These are phyloP conservation scores for Herpetomonas muscarum DNA, from an alignment of 208 protist species.

Conservation along the genomic window DNA sequence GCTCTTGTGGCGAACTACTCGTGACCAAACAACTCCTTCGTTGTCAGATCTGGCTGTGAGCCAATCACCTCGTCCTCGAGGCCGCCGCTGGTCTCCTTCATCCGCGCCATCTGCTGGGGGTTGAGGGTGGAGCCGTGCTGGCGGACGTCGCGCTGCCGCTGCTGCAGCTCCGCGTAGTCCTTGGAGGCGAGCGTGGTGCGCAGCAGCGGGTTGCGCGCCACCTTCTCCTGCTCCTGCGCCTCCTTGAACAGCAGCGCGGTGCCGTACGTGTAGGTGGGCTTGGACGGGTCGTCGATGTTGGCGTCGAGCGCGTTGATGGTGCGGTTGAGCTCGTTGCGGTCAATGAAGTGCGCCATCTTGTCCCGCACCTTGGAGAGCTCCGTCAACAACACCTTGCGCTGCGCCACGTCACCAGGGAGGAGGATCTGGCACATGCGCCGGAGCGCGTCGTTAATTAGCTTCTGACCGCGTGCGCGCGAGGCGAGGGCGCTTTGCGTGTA, in stretches of 20 bases:
- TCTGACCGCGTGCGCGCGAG: conserved; percentile 55
- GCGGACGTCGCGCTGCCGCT: conserved; percentile 48
- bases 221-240: conserved; percentile 43
- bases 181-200: conserved; percentile 48
- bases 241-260: conserved; percentile 67
- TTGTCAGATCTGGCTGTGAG: conserved; percentile 35
- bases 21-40: conserved; percentile 55
- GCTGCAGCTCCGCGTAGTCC: conserved; percentile 68
- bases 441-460: conserved; percentile 76
- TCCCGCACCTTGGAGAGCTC: conserved; percentile 81
- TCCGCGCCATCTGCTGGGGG: conserved; percentile 49
- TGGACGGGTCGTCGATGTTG: conserved; percentile 45
- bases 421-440: conserved; percentile 85
- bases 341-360: conserved; percentile 75
- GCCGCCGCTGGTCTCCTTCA: conserved; percentile 41
- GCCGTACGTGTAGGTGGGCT: conserved; percentile 74
- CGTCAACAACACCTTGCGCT: conserved; percentile 54
- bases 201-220: conserved; percentile 65
- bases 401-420: conserved; percentile 42
- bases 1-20: too few relatives aligned
- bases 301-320: conserved; percentile 71
- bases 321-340: conserved; percentile 69
- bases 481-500: conserved; percentile 82
- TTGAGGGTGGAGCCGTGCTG: conserved; percentile 34
- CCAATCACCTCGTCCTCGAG: conserved; percentile 35